A percentile compares a stretch with the other conserved stretches of the same genome.
Evolutionary conservation across 345 rosid species (phyloP).

Genomic region (Corchorus olitorius): DNA sequence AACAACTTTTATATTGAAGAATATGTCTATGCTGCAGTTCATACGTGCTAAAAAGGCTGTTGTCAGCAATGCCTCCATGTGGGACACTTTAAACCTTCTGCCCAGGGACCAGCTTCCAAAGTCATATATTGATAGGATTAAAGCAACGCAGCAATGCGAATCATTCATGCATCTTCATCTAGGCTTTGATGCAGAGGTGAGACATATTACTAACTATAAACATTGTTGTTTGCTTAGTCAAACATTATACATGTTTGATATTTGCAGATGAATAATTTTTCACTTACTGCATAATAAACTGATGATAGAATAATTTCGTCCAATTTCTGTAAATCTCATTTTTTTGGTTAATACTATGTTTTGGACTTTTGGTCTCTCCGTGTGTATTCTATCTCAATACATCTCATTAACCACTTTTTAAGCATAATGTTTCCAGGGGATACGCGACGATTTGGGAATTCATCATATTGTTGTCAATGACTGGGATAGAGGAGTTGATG

Average conservation of each 20-base stretch:
- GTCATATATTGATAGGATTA: conserved; percentile 51
- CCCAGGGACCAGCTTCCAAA: conserved; percentile 67
- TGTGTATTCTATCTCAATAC: neutral
- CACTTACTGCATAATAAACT: neutral
- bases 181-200: conserved; percentile 84
- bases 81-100: conserved; percentile 79
- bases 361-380: neutral
- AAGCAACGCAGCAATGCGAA: conserved; percentile 72
- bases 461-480: conserved; percentile 95
- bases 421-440: conserved; percentile 42
- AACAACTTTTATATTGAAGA: neutral
- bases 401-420: neutral
- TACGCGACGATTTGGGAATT: conserved; percentile 74
- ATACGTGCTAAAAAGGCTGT: conserved; percentile 85
- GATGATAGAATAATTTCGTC: neutral
- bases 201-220: neutral
- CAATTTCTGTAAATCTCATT: neutral
- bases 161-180: conserved; percentile 99
- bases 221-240: neutral
- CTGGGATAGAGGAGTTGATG: conserved; percentile 89
- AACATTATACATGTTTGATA: neutral
- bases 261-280: too few species aligned
- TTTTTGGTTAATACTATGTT: neutral
- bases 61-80: conserved; percentile 92
- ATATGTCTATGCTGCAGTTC: conserved; percentile 47